A percentile compares a stretch with the other conserved stretches of the same genome.
These are phyloP conservation scores for Crithidia thermophila DNA, from an alignment of 208 protist species.

Conservation along the genomic window DNA sequence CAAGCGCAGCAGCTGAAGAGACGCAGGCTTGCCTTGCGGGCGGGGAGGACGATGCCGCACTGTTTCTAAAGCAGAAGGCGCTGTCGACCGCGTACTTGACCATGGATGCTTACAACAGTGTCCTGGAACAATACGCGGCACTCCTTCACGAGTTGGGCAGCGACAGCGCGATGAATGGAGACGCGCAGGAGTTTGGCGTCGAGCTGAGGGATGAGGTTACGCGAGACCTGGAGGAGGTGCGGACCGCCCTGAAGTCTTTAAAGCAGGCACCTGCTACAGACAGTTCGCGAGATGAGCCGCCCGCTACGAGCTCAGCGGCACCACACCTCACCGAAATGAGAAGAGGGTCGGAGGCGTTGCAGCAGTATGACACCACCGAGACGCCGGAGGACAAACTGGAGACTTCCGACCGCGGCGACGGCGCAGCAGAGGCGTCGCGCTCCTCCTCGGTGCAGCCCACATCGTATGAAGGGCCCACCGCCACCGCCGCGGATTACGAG, in stretches of 20 bases:
- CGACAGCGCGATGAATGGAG: neutral
- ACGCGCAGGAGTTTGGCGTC: neutral
- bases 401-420: neutral
- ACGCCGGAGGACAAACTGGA: neutral
- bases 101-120: slow-evolving; percentile 17
- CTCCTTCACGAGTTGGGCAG: neutral
- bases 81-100: slow-evolving; percentile 7
- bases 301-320: neutral
- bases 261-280: neutral
- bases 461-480: neutral
- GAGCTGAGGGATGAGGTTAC: slow-evolving; percentile 5
- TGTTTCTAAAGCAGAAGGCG: slow-evolving; percentile 7
- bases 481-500: neutral
- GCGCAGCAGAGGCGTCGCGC: neutral
- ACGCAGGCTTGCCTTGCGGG: neutral
- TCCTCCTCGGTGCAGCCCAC: neutral
- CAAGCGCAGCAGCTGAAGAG: neutral
- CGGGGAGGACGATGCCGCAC: neutral
- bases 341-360: too few relatives aligned
- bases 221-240: slow-evolving; percentile 28
- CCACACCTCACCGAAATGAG: neutral
- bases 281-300: neutral
- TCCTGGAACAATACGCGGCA: slow-evolving; percentile 7
- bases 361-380: too few relatives aligned
- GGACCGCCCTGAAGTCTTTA: neutral